Base-by-base conservation (phyloP, 1,284 basidiomycete species). In the Apiotrichum brassicae region DNA sequence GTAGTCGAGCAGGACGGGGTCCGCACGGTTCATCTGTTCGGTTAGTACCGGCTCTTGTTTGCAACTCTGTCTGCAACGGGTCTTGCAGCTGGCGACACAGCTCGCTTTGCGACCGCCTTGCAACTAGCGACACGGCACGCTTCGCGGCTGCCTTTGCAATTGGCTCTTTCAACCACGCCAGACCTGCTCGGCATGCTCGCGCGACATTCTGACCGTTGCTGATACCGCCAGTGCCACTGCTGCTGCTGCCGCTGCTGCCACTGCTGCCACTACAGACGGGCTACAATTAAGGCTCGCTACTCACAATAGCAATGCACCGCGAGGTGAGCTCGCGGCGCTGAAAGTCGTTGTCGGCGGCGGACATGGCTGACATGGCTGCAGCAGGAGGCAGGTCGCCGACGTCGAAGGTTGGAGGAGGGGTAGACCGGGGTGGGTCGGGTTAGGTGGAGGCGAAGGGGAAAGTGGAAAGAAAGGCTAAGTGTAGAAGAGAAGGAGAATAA, bases 271-370 rank as follows among this genome's bases (percentile, higher is more conserved):
- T 6, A 8, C 11, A 12, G 12, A 35, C 33, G n/a, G 33, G 11
- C 16, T 6, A 8, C n/a, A n/a, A 14, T 18, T 6, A 7, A 6
- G 20, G 18, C 18, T 8, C 16, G 36, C 6, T 8, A 65, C 68
- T 56, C 39, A 71, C 69, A 70, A 98, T 86, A 48, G 88, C 85
- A 61, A 98, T 92, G 77, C 93, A 97, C 52, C 92, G 86, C 61
- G 89, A 89, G n/a, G 92, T 95, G 74, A 95, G 91, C 71, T 92
- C 89, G 62, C 72, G 70, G 49, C 69, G 65, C 49, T 61, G 65
- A 41, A 65, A 48, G 52, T 70, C 66, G 46, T 60, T 54, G 37
- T 60, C 63, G 38, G 63, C 63, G 44, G 66, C 37, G 40, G 53
- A 56, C 55, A 53, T 55, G 33, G 33, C 33, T 34, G 33, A 56